These are phyloP conservation scores for Cenchrus fungigraminus DNA, from an alignment of 176 grass and related monocot species.

Conservation along the genomic window DNA sequence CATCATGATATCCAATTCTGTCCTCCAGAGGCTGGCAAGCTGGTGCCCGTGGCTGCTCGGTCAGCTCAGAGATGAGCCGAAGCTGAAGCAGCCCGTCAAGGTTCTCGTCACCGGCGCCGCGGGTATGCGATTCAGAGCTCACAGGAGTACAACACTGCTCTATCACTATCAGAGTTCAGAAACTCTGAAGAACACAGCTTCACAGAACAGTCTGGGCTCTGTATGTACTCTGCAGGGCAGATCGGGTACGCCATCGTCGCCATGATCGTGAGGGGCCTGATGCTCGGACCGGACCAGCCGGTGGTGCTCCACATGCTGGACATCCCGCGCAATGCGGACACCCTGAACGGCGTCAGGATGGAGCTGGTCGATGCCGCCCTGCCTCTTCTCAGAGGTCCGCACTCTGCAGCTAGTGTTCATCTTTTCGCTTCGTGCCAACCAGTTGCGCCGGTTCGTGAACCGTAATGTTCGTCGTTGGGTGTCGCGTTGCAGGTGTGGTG, in stretches of 20 bases:
- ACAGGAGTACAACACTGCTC: neutral
- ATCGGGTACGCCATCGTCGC: slow-evolving; percentile 72
- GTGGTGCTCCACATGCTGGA: slow-evolving; percentile 82
- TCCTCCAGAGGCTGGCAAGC: slow-evolving; percentile 48
- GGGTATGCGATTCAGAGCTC: slow-evolving; percentile 41
- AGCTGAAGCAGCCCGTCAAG: slow-evolving; percentile 60
- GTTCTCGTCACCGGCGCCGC: slow-evolving; percentile 77
- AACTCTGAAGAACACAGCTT: neutral
- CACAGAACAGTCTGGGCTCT: neutral
- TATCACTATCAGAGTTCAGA: neutral
- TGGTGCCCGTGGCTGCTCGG: slow-evolving; percentile 37
- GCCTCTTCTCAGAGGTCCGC: slow-evolving; percentile 70
- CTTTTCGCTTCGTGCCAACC: neutral
- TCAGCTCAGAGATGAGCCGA: slow-evolving; percentile 28
- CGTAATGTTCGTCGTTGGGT: no score
- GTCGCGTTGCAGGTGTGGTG: slow-evolving; percentile 53
- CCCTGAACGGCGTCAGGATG: slow-evolving; percentile 70
- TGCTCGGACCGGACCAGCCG: slow-evolving; percentile 75
- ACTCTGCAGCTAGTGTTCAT: neutral
- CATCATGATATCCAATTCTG: slow-evolving; percentile 30
- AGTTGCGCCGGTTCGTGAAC: no score
- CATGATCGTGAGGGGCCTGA: slow-evolving; percentile 78
- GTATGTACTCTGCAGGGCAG: slow-evolving; percentile 51
- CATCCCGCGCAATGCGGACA: slow-evolving; percentile 34
- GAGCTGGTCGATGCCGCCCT: slow-evolving; percentile 71